Base-by-base conservation (phyloP, 2,329 filamentous ascomycete genomes). In the Penicillium rolfsii region DNA sequence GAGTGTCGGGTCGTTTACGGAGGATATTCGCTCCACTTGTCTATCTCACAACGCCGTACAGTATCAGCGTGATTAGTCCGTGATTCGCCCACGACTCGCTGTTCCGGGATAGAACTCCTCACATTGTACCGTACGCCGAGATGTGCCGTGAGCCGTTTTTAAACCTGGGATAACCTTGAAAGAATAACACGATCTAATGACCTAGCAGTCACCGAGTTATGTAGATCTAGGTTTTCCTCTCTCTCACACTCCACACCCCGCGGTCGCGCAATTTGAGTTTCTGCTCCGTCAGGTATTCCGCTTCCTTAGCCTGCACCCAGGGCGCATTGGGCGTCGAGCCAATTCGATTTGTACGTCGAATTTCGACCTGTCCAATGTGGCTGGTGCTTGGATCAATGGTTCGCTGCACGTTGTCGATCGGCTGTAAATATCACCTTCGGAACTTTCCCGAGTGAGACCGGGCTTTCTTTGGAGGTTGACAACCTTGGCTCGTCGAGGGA, bases 391-490 rank as follows among this genome's bases (percentile, higher is more conserved):
- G 36, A 53, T 53, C 50, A 14, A 53, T 38, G 36, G 50, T 40
- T 53, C 19, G 30, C 50, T 53, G 50, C 50, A 53, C 36, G 50
- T 28, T 24, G 50, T 53, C 50, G 50, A 53, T 53, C 50, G 14
- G 11, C 35, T 35, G 19, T 38, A 12, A 53, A n/a, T 26, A 40
- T 40, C 36, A 28, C 12, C 22, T n/a, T 40, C 12, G 50, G 35
- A 16, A 28, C 11, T 38, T 35, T 26, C 2, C 16, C 19, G 30
- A n/a, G 36, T 16, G 50, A 28, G 16, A 35, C 30, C 7, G n/a
- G 43, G 11, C n/a, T 41, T 41, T 19, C 38, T n/a, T 22, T 41
- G 16, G 38, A n/a, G 38, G 1, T 22, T 22, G 33, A 40, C 38
- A 40, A 6, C 16, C 1, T 22, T 22, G 33, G 28, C 38, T 28